These are phyloP conservation scores for Umbilicus rupestris DNA, from an alignment of 164 flowering plant genomes.

Conservation along the genomic window DNA sequence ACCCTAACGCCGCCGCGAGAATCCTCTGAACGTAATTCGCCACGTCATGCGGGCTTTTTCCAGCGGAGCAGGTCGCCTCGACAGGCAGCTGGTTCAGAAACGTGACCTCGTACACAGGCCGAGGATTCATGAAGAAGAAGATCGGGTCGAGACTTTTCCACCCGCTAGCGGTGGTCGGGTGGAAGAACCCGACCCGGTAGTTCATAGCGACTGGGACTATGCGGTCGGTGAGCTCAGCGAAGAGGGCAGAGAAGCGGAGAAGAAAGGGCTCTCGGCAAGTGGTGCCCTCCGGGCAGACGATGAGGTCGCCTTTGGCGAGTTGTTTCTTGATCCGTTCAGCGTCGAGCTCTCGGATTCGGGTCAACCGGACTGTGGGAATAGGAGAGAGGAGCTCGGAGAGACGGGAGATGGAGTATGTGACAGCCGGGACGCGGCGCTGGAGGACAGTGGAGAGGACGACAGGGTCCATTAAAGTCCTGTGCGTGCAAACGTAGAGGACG, in stretches of 20 bases:
- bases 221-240: constrained; percentile 78
- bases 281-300: constrained; percentile 92
- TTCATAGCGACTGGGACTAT: constrained; percentile 97
- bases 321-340: constrained; percentile 52
- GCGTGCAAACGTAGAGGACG: constrained; percentile 89
- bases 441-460: constrained; percentile 72
- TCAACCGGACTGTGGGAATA: constrained; percentile 76
- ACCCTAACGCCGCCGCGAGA: constrained; percentile 77
- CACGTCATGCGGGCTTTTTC: constrained; percentile 80
- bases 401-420: constrained; percentile 84
- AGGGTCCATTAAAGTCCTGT: constrained; percentile 92
- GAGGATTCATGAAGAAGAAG: constrained; percentile 93
- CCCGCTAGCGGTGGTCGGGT: constrained; percentile 90
- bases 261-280: constrained; percentile 92
- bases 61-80: constrained; percentile 82
- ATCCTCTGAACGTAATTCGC: constrained; percentile 89
- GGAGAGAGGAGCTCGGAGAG: constrained; percentile 87
- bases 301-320: constrained; percentile 60
- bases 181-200: constrained; percentile 79
- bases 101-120: constrained; percentile 81
- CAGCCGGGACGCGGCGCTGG: constrained; percentile 62
- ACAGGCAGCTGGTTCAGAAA: constrained; percentile 80
- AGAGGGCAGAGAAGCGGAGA: constrained; percentile 75
- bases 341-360: constrained; percentile 62
- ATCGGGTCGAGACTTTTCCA: constrained; percentile 85